These are phyloP conservation scores for Myxozyma sirexii DNA, from an alignment of 805 yeast species.

Conservation along the genomic window DNA sequence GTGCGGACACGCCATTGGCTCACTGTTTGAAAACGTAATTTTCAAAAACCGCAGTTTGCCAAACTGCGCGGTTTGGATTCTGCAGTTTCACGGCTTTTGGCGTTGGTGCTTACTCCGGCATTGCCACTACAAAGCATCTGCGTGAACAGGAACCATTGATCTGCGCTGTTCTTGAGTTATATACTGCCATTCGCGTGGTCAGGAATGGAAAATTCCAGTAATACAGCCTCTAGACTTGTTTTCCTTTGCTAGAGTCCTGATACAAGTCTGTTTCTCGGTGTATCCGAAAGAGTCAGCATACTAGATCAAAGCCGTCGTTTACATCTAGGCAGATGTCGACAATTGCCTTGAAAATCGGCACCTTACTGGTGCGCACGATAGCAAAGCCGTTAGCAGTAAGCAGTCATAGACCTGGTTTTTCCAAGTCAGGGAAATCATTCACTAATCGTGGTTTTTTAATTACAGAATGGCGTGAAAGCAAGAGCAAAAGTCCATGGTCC, in stretches of 20 bases:
- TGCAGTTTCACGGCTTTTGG: too few relatives aligned
- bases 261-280: too few relatives aligned
- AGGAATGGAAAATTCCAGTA: too few relatives aligned
- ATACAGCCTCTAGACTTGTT: too few relatives aligned
- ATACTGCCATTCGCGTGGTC: too few relatives aligned
- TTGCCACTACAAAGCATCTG: too few relatives aligned
- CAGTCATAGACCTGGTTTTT: slow-evolving; percentile 6
- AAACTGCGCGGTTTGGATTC: background rate
- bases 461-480: slow-evolving; percentile 59
- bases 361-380: slow-evolving; percentile 70
- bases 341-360: slow-evolving; percentile 71
- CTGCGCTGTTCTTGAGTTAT: too few relatives aligned
- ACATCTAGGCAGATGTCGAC: slow-evolving; percentile 82
- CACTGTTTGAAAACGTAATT: background rate
- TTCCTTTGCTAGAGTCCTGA: too few relatives aligned
- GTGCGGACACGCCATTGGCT: slow-evolving; percentile 20
- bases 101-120: too few relatives aligned
- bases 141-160: background rate
- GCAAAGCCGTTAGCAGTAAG: slow-evolving; percentile 75
- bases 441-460: background rate
- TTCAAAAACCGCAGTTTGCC: background rate
- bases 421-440: background rate
- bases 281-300: too few relatives aligned
- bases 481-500: slow-evolving; percentile 73
- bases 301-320: too few relatives aligned